Conservation (phyloP, 768 basidiomycete genomes). For the Sarcomyxa edulis region DNA sequence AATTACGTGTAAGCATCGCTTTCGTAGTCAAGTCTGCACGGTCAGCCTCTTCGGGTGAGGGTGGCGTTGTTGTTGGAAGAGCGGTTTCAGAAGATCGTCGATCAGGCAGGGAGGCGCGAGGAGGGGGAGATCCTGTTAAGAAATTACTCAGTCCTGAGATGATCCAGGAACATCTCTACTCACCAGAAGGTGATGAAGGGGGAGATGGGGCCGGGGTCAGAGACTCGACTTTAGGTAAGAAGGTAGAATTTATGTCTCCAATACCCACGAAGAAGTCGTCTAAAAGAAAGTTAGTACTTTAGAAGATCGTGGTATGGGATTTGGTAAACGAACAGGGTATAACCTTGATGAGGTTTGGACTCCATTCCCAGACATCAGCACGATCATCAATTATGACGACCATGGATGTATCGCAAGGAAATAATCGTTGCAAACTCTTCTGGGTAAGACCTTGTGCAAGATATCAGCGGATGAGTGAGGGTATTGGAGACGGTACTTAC, state of each 20-base stretch:
- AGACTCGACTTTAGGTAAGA: constrained; percentile 76
- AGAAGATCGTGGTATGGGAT: constrained; percentile 3
- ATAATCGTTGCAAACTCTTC: constrained; percentile 87
- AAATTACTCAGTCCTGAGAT: no score
- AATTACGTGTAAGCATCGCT: constrained; percentile 64
- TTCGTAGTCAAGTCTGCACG: constrained; percentile 39
- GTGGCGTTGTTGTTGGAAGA: constrained; percentile 14
- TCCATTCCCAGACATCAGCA: constrained; percentile 98
- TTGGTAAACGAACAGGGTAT: constrained; percentile 72
- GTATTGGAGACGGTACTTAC: constrained; percentile 41
- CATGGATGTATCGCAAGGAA: constrained; percentile 97
- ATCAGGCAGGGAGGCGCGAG: background rate
- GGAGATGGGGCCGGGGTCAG: constrained; percentile 32
- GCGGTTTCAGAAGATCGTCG: constrained; percentile 18
- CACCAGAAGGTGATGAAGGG: constrained; percentile 15
- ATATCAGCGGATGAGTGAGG: constrained; percentile 10
- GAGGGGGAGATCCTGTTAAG: no score
- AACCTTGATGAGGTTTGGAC: constrained; percentile 94
- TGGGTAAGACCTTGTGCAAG: constrained; percentile 68
- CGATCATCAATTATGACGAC: constrained; percentile 99
- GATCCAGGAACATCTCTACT: no score
- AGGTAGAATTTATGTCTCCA: constrained; percentile 96
- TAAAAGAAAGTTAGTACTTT: constrained; percentile 26
- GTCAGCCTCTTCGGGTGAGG: constrained; percentile 36
- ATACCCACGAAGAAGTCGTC: constrained; percentile 98